Evolutionary conservation across 225 moss, liverwort and hornwort genomes (phyloP).

Genomic region (Marchantia paleacea): DNA sequence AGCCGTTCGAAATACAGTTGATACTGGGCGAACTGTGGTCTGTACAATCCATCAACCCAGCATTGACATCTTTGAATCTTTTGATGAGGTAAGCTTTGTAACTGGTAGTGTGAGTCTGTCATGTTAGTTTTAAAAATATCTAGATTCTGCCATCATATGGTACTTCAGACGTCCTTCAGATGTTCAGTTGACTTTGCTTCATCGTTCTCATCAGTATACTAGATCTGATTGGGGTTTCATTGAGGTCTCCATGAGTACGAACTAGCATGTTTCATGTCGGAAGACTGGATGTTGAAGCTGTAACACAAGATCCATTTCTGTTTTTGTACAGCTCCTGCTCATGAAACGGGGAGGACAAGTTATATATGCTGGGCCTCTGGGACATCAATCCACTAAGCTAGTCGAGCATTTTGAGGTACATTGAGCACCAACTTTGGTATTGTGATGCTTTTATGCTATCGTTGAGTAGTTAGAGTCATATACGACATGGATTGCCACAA

Average conservation of each 20-base stretch:
- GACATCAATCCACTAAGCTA: constrained; percentile 36
- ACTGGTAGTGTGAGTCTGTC: background rate
- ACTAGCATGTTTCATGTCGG: too few relatives aligned
- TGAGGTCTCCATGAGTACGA: too few relatives aligned
- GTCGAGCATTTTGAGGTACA: constrained; percentile 50
- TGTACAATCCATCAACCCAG: constrained; percentile 98
- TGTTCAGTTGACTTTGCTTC: too few relatives aligned
- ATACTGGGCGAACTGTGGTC: constrained; percentile 93
- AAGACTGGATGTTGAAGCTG: background rate
- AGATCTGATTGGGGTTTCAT: too few relatives aligned
- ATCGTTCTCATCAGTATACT: too few relatives aligned
- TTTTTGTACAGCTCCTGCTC: constrained; percentile 40
- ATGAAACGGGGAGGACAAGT: constrained; percentile 63
- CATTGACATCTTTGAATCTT: constrained; percentile 96
- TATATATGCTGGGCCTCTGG: constrained; percentile 50
- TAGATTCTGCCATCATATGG: background rate
- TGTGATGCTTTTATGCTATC: too few relatives aligned
- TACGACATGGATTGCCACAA: too few relatives aligned
- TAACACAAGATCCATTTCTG: background rate
- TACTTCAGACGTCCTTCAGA: background rate
- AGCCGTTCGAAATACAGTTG: constrained; percentile 91
- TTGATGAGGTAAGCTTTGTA: constrained; percentile 66
- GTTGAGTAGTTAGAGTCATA: too few relatives aligned
- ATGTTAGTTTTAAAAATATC: background rate
- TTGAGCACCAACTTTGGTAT: background rate